A percentile compares a stretch with the other conserved stretches of the same genome.
phyloP scores from a whole-genome alignment of 1,284 basidiomycete species.

The Singerocomus inundabilis region DNA sequence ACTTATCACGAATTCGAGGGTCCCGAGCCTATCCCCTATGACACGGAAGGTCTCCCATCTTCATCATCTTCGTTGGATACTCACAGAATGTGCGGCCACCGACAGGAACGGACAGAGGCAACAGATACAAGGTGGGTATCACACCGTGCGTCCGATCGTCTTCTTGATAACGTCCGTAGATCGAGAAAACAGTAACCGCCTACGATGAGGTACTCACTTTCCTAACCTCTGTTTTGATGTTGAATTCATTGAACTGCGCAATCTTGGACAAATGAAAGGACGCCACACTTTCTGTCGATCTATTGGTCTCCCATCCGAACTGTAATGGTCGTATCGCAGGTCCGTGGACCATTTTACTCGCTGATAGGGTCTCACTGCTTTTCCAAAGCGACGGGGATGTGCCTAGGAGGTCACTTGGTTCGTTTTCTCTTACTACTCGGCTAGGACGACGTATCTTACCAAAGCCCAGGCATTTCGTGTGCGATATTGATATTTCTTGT shows the following conservation, averaged over 20 bases:
- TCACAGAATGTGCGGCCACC: background rate
- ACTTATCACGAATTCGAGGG: constrained; percentile 90
- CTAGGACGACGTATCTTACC: constrained; percentile 9
- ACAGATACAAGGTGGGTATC: constrained; percentile 70
- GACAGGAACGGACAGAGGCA: constrained; percentile 77
- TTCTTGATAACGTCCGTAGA: constrained; percentile 41
- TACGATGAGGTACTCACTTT: constrained; percentile 73
- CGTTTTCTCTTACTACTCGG: constrained; percentile 22
- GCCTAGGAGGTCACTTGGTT: constrained; percentile 81
- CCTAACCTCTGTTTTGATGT: background rate
- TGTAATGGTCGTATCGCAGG: constrained; percentile 89
- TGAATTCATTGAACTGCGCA: constrained; percentile 4
- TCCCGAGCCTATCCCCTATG: constrained; percentile 84
- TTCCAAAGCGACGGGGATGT: constrained; percentile 75
- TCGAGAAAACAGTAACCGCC: constrained; percentile 79
- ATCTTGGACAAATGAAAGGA: constrained; percentile 48
- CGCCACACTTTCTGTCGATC: constrained; percentile 71
- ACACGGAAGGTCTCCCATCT: constrained; percentile 61
- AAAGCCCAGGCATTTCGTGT: constrained; percentile 23
- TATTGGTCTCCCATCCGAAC: constrained; percentile 68
- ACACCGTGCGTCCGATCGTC: background rate
- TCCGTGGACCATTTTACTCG: constrained; percentile 33
- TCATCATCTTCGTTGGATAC: background rate
- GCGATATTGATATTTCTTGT: constrained; percentile 7
- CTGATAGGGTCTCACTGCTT: background rate